Evolutionary conservation across 495 filamentous ascomycete genomes (phyloP), one percentile per base, ranked within the genome.

Genomic region (Glonium stellatum): DNA sequence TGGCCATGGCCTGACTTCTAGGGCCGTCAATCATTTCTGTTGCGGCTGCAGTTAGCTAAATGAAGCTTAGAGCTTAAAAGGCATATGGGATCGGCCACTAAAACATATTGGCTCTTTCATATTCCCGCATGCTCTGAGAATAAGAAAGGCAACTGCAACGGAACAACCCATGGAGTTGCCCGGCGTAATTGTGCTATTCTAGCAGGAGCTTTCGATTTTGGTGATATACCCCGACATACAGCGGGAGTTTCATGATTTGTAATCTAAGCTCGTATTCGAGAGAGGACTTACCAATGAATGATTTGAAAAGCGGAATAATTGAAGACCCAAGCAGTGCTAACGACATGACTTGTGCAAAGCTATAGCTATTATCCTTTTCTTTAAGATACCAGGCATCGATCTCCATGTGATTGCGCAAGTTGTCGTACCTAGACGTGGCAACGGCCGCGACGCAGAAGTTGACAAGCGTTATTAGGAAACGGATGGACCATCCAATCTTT

Each of bases 371-470:
- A 19, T 54, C 25, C 15, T 39, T 22, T 21, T 34, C 34, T 13
- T 44, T 36, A n/a, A 44, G 22, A 37, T 54, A 60, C 58, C 58
- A 60, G 19, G 18, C 41, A 23, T 60, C 48, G 22, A 60, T 37
- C 49, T 60, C 58, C 49, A 54, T 53, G 1, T n/a, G 35, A n/a
- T 31, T 44, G 6, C 58, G 48, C 8, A 60, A 23, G 11, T 22
- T 46, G 25, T 34, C 25, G 31, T 60, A 54, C 8, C 8, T 22
- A 19, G 21, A 52, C n/a, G 58, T 36, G 6, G 42, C 27, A 11
- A 19, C 19, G 19, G 58, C 27, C 27, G 6, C 27, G n/a, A 59
- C 49, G 9, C 21, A 44, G 13, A 49, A 13, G 19, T 48, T 59
- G 31, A 36, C 46, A 23, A 59, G 23, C 12, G 31, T 34, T 27